These are phyloP conservation scores for Talaromyces adpressus DNA, from an alignment of 495 filamentous ascomycete genomes.

Conservation along the genomic window DNA sequence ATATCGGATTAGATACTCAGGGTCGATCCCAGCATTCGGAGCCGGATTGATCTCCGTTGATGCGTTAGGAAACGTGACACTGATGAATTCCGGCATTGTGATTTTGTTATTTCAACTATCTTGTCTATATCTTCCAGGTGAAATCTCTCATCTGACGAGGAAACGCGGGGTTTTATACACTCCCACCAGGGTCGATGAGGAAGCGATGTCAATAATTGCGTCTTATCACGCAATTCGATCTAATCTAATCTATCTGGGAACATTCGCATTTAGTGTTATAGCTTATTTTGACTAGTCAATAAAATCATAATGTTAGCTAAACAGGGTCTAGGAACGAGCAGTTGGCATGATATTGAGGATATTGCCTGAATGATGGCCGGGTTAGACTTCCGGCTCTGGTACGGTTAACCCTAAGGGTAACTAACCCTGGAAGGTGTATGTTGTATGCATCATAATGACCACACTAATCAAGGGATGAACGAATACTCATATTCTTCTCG, in stretches of 20 bases:
- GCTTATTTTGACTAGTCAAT: background rate
- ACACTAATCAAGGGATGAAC: no score
- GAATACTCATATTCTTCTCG: no score
- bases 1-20: constrained; percentile 39
- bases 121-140: background rate
- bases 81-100: constrained; percentile 49
- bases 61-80: constrained; percentile 40
- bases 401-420: background rate
- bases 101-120: background rate
- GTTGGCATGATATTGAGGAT: background rate
- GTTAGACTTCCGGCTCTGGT: background rate
- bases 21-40: constrained; percentile 37
- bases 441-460: no score
- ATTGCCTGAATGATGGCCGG: background rate
- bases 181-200: background rate
- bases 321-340: background rate
- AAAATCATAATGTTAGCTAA: background rate
- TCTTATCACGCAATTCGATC: background rate
- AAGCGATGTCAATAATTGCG: background rate
- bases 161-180: background rate
- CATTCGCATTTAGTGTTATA: background rate
- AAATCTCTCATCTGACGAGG: background rate
- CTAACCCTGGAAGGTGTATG: no score
- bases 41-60: constrained; percentile 46
- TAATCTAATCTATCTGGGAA: background rate